phyloP scores from a whole-genome alignment of 352 stramenopile species.

The Paralagenidium karlingii region DNA sequence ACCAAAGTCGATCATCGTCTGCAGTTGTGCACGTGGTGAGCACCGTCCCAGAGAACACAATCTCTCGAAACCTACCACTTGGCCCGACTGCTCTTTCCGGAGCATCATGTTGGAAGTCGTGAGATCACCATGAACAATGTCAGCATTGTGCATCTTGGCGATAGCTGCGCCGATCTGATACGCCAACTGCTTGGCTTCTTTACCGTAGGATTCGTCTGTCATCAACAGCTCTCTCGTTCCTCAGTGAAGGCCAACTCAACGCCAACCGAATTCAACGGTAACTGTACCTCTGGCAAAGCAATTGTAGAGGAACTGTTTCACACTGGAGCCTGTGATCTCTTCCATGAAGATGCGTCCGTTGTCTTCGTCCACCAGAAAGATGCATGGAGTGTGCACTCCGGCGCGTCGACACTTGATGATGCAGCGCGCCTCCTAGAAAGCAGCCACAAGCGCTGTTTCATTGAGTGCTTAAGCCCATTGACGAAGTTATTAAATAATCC shows the following conservation, averaged over 20 bases:
- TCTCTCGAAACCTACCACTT: slow-evolving; percentile 4
- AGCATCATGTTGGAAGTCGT: slow-evolving; percentile 91
- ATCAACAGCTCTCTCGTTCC: background rate
- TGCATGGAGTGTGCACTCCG: slow-evolving; percentile 52
- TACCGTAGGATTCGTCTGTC: slow-evolving; percentile 35
- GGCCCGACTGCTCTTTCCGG: slow-evolving; percentile 49
- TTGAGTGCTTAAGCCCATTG: background rate
- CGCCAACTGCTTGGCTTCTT: slow-evolving; percentile 45
- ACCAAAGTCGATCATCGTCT: slow-evolving; percentile 82
- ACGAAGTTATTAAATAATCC: background rate
- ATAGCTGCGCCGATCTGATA: slow-evolving; percentile 81
- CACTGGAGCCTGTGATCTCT: slow-evolving; percentile 49
- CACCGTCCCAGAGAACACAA: background rate
- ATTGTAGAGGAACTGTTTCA: slow-evolving; percentile 57
- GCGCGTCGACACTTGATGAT: slow-evolving; percentile 71
- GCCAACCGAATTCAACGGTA: background rate
- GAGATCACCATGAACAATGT: slow-evolving; percentile 89
- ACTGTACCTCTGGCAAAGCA: slow-evolving; percentile 30
- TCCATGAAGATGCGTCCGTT: slow-evolving; percentile 53
- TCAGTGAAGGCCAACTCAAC: background rate
- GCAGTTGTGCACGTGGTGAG: slow-evolving; percentile 2
- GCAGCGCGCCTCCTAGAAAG: slow-evolving; percentile 38
- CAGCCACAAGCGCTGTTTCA: background rate
- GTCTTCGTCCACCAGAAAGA: slow-evolving; percentile 74
- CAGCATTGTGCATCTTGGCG: slow-evolving; percentile 85